These are phyloP conservation scores for Friedmanniomyces endolithicus DNA, from an alignment of 495 filamentous ascomycete species.

Conservation along the genomic window DNA sequence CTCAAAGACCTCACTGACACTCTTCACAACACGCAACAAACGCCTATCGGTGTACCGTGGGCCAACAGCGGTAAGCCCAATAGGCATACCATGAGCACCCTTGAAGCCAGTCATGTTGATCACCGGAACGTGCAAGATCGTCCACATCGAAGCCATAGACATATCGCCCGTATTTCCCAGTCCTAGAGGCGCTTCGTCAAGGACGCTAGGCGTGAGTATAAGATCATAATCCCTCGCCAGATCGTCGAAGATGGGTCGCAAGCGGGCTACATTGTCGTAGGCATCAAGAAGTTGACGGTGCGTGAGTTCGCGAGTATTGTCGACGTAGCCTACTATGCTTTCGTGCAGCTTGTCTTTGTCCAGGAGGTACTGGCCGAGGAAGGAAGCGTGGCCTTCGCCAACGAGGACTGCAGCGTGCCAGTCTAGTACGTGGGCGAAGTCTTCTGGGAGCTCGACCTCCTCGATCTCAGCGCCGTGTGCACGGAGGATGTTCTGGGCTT, in stretches of 20 bases:
- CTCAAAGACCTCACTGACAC: slow-evolving; percentile 34
- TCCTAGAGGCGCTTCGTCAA: slow-evolving; percentile 40
- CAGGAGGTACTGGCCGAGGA: slow-evolving; percentile 36
- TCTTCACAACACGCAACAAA: slow-evolving; percentile 33
- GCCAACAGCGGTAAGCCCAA: slow-evolving; percentile 37
- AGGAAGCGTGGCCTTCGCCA: slow-evolving; percentile 34
- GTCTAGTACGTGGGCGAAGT: slow-evolving; percentile 33
- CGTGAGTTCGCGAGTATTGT: slow-evolving; percentile 31
- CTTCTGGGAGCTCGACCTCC: slow-evolving; percentile 35
- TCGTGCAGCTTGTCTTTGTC: slow-evolving; percentile 32
- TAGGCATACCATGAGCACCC: slow-evolving; percentile 37
- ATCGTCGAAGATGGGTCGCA: slow-evolving; percentile 37
- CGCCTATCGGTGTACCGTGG: slow-evolving; percentile 36
- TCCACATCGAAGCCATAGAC: slow-evolving; percentile 29
- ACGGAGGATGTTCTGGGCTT: slow-evolving; percentile 30
- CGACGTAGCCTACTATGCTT: slow-evolving; percentile 32
- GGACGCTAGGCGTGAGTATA: slow-evolving; percentile 38
- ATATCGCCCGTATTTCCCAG: slow-evolving; percentile 34
- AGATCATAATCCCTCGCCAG: slow-evolving; percentile 36
- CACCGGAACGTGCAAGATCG: slow-evolving; percentile 36
- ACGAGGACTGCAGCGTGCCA: slow-evolving; percentile 34
- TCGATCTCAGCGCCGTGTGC: slow-evolving; percentile 35
- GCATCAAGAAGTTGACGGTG: slow-evolving; percentile 33
- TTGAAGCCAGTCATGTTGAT: slow-evolving; percentile 40
- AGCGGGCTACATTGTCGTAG: slow-evolving; percentile 34